Percentiles rank a stretch among this genome's conserved stretches.
Conservation (phyloP, 768 basidiomycete genomes). For the Glaciozyma antarctica region DNA sequence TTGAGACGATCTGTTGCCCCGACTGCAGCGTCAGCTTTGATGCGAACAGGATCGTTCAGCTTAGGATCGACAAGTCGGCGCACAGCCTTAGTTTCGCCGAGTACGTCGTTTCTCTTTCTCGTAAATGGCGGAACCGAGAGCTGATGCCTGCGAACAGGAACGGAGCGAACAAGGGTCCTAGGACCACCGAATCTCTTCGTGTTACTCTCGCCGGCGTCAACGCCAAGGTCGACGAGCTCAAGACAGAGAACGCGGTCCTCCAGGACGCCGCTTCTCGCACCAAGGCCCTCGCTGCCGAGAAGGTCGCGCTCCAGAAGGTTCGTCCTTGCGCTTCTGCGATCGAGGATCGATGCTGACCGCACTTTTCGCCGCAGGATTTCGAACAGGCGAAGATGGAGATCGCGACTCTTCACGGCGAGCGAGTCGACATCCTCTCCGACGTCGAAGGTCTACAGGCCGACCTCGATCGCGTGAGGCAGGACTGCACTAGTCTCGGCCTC, state of each 20-base stretch:
- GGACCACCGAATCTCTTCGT: slow-evolving; percentile 19
- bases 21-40: slow-evolving; percentile 29
- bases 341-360: slow-evolving; percentile 9
- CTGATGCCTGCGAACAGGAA: background rate
- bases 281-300: slow-evolving; percentile 43
- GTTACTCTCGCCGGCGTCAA: slow-evolving; percentile 46
- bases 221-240: slow-evolving; percentile 42
- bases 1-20: slow-evolving; percentile 28
- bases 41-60: slow-evolving; percentile 23
- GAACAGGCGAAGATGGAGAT: slow-evolving; percentile 45
- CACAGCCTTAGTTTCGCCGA: slow-evolving; percentile 9
- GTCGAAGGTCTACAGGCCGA: slow-evolving; percentile 65
- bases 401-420: slow-evolving; percentile 60
- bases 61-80: slow-evolving; percentile 8
- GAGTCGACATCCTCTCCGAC: slow-evolving; percentile 55
- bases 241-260: slow-evolving; percentile 63
- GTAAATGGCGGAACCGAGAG: too few relatives aligned
- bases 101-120: background rate
- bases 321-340: slow-evolving; percentile 28
- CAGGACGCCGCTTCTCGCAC: slow-evolving; percentile 50
- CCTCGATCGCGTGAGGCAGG: slow-evolving; percentile 60
- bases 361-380: slow-evolving; percentile 46
- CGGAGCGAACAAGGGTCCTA: background rate
- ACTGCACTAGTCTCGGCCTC: slow-evolving; percentile 66
- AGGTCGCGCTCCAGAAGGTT: slow-evolving; percentile 47